These are phyloP conservation scores for Plasmopara viticola DNA, from an alignment of 352 stramenopile genomes.

Conservation along the genomic window DNA sequence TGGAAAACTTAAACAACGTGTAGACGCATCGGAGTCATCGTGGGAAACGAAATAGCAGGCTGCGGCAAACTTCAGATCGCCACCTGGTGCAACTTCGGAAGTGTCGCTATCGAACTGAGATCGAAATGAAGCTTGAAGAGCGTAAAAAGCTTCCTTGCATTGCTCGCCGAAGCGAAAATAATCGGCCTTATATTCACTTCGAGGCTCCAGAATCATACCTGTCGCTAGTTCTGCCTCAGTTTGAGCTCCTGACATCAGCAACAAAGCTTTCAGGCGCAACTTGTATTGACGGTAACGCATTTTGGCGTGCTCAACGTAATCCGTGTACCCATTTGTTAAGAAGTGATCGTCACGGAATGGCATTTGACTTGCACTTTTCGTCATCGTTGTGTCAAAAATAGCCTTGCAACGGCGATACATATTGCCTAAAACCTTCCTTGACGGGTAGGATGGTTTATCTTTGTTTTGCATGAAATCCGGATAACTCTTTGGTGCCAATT, in stretches of 20 bases:
- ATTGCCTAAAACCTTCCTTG: slow-evolving; percentile 62
- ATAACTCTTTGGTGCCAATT: slow-evolving; percentile 46
- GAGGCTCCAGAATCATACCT: slow-evolving; percentile 61
- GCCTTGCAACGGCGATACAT: slow-evolving; percentile 65
- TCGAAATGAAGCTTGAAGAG: slow-evolving; percentile 38
- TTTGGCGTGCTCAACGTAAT: slow-evolving; percentile 31
- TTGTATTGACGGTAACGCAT: slow-evolving; percentile 70
- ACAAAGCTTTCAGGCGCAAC: slow-evolving; percentile 35
- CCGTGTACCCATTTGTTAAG: slow-evolving; percentile 43
- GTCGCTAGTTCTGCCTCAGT: slow-evolving; percentile 64
- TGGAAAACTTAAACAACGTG: slow-evolving; percentile 52
- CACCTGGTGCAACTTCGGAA: slow-evolving; percentile 7
- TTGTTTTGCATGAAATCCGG: slow-evolving; percentile 80
- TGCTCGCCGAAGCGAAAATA: slow-evolving; percentile 77
- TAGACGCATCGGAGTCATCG: slow-evolving; percentile 29
- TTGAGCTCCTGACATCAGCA: slow-evolving; percentile 56
- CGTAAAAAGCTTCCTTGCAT: slow-evolving; percentile 60
- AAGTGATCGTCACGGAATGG: slow-evolving; percentile 45
- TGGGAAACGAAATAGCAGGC: slow-evolving; percentile 71
- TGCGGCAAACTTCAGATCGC: slow-evolving; percentile 40
- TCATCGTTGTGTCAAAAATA: slow-evolving; percentile 39
- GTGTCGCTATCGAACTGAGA: slow-evolving; percentile 39
- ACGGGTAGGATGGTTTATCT: slow-evolving; percentile 58
- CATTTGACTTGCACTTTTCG: slow-evolving; percentile 28
- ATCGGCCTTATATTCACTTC: slow-evolving; percentile 53